Conservation (phyloP, 495 filamentous ascomycete species). For the Aspergillus leporis region DNA sequence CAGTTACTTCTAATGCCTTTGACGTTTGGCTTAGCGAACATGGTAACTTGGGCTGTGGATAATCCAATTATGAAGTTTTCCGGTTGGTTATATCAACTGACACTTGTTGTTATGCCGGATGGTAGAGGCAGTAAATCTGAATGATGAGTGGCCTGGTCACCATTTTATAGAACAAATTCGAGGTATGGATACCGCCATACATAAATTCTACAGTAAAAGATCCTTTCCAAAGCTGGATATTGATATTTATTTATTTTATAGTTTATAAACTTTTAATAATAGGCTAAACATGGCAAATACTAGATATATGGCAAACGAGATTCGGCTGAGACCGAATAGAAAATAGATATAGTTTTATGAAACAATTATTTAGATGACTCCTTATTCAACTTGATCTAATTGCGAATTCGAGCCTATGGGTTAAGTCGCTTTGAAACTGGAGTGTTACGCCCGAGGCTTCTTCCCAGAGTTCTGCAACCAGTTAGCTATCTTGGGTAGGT, state of each 20-base stretch:
- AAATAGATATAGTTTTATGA: no score
- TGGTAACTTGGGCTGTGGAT: neutral
- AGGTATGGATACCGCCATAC: neutral
- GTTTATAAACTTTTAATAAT: neutral
- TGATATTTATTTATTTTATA: neutral
- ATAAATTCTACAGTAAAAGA: neutral
- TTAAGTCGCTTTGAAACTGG: no score
- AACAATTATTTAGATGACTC: no score
- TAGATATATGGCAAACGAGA: neutral
- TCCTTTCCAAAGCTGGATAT: neutral
- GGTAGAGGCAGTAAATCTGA: neutral
- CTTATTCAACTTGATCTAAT: no score
- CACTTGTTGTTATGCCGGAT: neutral
- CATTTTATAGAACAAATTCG: neutral
- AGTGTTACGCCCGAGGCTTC: no score
- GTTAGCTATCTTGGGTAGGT: no score
- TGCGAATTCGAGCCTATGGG: no score
- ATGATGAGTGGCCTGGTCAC: neutral
- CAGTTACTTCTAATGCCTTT: neutral
- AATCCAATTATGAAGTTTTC: neutral
- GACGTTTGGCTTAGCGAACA: neutral
- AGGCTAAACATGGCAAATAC: neutral
- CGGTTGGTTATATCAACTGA: neutral
- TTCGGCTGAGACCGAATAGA: no score
- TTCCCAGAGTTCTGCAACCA: no score